Evolutionary conservation across 495 filamentous ascomycete genomes (phyloP).

Genomic region (Neurospora sp.): DNA sequence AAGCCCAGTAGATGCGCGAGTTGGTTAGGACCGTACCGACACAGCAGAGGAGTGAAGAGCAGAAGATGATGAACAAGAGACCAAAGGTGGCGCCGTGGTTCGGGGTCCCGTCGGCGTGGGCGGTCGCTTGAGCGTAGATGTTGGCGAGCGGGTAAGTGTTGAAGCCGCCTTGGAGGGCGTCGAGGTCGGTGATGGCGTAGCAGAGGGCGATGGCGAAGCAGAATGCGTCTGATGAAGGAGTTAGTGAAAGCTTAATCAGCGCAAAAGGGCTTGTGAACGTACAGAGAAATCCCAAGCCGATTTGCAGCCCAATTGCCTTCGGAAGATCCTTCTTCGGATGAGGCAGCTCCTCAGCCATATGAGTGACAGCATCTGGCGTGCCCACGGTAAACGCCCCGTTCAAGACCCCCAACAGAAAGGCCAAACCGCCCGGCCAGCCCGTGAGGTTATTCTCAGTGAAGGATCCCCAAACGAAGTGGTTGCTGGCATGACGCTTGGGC

Average conservation of each 20-base stretch:
- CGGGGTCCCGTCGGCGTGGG: slow-evolving; percentile 23
- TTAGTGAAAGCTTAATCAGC: background rate
- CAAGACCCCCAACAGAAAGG: slow-evolving; percentile 70
- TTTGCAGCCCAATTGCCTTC: slow-evolving; percentile 49
- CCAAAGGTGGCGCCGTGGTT: slow-evolving; percentile 48
- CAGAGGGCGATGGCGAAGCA: slow-evolving; percentile 64
- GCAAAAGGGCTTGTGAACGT: too few relatives aligned
- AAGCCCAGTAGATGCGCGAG: slow-evolving; percentile 78
- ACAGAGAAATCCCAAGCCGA: slow-evolving; percentile 42
- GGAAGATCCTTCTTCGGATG: slow-evolving; percentile 54
- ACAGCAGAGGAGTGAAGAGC: slow-evolving; percentile 50
- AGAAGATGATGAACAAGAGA: slow-evolving; percentile 58
- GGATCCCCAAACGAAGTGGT: slow-evolving; percentile 49
- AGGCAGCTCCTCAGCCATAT: slow-evolving; percentile 77
- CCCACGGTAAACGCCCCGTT: slow-evolving; percentile 83
- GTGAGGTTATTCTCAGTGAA: slow-evolving; percentile 54
- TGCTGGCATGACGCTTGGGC: slow-evolving; percentile 51
- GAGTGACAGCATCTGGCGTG: slow-evolving; percentile 61
- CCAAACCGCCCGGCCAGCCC: slow-evolving; percentile 62
- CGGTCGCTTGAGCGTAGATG: slow-evolving; percentile 72
- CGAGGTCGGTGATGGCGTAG: slow-evolving; percentile 59
- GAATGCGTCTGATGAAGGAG: slow-evolving; percentile 40
- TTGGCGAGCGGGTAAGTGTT: slow-evolving; percentile 63
- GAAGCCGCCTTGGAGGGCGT: slow-evolving; percentile 43
- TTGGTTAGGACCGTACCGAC: slow-evolving; percentile 64